These are phyloP conservation scores for Coprinellus micaceus DNA, from an alignment of 768 basidiomycete genomes.

Conservation along the genomic window DNA sequence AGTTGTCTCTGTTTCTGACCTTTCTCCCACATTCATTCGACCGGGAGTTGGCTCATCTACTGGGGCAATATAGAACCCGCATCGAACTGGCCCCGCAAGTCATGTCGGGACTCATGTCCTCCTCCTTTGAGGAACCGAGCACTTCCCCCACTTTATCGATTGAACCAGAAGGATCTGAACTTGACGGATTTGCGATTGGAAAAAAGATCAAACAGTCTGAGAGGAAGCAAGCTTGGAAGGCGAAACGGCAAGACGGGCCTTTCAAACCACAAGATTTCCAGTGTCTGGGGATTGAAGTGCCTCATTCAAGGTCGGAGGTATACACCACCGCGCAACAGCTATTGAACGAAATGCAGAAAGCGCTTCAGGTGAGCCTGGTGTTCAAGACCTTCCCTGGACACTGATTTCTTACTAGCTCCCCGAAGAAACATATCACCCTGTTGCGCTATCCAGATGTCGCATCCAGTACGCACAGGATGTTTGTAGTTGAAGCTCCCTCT, in stretches of 20 bases:
- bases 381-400: neutral
- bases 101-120: neutral
- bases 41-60: neutral
- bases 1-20: neutral
- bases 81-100: neutral
- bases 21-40: neutral
- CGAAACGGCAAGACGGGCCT: neutral
- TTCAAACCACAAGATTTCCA: neutral
- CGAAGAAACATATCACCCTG: neutral
- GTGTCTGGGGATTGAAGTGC: neutral
- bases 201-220: constrained; percentile 1
- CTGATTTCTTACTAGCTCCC: neutral
- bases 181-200: neutral
- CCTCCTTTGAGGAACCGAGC: neutral
- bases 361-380: neutral
- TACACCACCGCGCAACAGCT: neutral
- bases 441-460: neutral
- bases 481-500: neutral
- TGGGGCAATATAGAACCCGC: neutral
- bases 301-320: neutral
- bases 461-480: neutral
- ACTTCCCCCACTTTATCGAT: too few species aligned
- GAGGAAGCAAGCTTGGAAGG: constrained; percentile 1
- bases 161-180: neutral
- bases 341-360: neutral